phyloP scores from a whole-genome alignment of 2,329 filamentous ascomycete species.

The Emergomyces pasteurianus region DNA sequence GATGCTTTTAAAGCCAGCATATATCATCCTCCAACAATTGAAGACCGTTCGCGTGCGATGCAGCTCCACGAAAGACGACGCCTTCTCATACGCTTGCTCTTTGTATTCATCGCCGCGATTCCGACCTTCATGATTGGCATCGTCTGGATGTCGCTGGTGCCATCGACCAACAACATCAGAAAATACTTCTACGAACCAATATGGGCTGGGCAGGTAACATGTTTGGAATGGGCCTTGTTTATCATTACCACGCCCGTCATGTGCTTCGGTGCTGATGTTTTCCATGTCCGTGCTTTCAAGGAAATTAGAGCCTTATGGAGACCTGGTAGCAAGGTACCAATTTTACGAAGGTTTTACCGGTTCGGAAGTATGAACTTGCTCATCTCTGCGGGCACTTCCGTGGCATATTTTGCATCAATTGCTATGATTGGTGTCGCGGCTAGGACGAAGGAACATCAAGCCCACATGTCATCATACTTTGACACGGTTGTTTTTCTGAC shows the following conservation, averaged over 20 bases:
- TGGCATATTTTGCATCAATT: slow-evolving; percentile 76
- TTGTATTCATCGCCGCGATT: slow-evolving; percentile 59
- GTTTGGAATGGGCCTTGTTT: slow-evolving; percentile 68
- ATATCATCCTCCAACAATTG: slow-evolving; percentile 69
- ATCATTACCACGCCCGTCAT: slow-evolving; percentile 76
- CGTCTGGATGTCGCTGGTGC: slow-evolving; percentile 76
- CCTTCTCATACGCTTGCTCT: slow-evolving; percentile 56
- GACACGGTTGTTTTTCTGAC: slow-evolving; percentile 89
- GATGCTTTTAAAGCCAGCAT: slow-evolving; percentile 55
- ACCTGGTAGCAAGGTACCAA: slow-evolving; percentile 56
- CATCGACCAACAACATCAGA: slow-evolving; percentile 45
- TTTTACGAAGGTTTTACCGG: slow-evolving; percentile 69
- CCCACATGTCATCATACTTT: slow-evolving; percentile 59
- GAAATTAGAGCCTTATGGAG: slow-evolving; percentile 71
- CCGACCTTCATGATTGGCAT: slow-evolving; percentile 82
- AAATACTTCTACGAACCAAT: slow-evolving; percentile 59
- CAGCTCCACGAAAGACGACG: slow-evolving; percentile 56
- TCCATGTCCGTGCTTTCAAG: slow-evolving; percentile 67
- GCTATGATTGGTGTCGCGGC: slow-evolving; percentile 58
- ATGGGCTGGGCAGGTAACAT: slow-evolving; percentile 56
- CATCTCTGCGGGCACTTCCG: slow-evolving; percentile 75
- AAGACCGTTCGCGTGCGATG: slow-evolving; percentile 66
- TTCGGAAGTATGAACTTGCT: slow-evolving; percentile 97
- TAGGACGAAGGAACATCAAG: slow-evolving; percentile 26
- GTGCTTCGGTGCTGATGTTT: slow-evolving; percentile 74